Evolutionary conservation across 305 asterid species (phyloP), one percentile per base, ranked within the genome.

Genomic region (Euphrasia arctica): DNA sequence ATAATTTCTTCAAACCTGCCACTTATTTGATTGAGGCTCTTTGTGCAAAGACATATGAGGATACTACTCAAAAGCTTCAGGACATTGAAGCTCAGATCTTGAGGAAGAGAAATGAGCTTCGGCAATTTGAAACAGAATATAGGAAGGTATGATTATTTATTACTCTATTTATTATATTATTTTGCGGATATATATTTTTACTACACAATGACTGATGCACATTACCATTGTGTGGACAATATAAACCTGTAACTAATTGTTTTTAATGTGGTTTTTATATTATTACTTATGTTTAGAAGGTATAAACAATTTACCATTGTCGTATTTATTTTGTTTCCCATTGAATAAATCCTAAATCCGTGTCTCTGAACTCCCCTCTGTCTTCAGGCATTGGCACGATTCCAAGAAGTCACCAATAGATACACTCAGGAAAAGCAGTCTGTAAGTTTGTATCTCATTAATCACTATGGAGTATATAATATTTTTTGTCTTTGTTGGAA

Each of bases 1-100:
- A 93, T 77, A 93, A 93, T 72, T 93, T 90, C 78, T 93, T 90
- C 81, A 93, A 93, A 73, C 87, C 97, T 69, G 99, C 96, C 52
- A 66, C 80, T 45, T 93, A 93, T 65, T 74, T 77, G 13, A 88
- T 93, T 64, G 99, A 93, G 89, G 95, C 95, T 43, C 83, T 93
- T 70, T 90, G 99, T 75, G 88, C 92, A 5, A 90, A 86, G 79
- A 67, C 97, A 12, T 93, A 86, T 14, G 99, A 90, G 72, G 97
- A 93, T 66, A 86, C 95, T 54, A 84, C 97, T 61, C 54, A 79
- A 43, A 88, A 80, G 76, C 90, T 93, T 31, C 79, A 85, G 78
- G 97, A 93, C 63, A 85, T 93, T 41, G 99, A 93, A 77, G 73
- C 89, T 67, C 95, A 88, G 77, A 93, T 93, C 76, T 82, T 93